Base-by-base conservation (phyloP, 202 grass and related monocot genomes). In the Dendrocalamus latiflorus region DNA sequence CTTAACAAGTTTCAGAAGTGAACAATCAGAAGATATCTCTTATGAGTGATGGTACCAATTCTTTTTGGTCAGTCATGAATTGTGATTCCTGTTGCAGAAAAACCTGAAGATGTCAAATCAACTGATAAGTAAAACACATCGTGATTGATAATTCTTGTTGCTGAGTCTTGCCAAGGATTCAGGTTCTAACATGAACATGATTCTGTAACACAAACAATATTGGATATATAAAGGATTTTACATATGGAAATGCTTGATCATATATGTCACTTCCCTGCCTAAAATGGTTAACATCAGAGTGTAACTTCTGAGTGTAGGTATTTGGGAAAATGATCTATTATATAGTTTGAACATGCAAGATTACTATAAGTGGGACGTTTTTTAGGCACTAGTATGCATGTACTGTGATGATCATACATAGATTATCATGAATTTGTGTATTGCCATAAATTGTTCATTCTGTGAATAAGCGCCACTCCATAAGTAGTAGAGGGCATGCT, bases 311-410 rank as follows among this genome's bases (percentile, higher is more conserved):
- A 88, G n/a, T 20, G 6, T 21, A 64, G 28, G 14, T 72, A 73
- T 72, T 69, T 72, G 28, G 37, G 22, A 16, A 81, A 72, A 45
- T 72, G 28, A 73, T 77, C 44, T 17, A 20, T n/a, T 2, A 7
- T 65, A 56, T n/a, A 22, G 21, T 66, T 86, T 74, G 75, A 54
- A 62, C 34, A 64, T 85, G 64, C 24, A 65, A 49, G 44, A 15
- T 65, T 38, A 65, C 28, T 79, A 39, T 4, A 22, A 54, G 20
- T 14, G 20, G 30, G 18, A 53, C 1, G 14, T 70, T 7, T 37
- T 59, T 60, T 61, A 60, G 65, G 41, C 7, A 58, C 36, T 70
- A 43, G 10, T 59, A 58, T 57, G 38, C 37, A 33, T 50, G 8
- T 59, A 1, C 8, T n/a, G 41, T 14, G 2, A 69, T 68, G 6